Evolutionary conservation across 1,139 yeast genomes (phyloP).

Genomic region (Debaryomyces udenii): DNA sequence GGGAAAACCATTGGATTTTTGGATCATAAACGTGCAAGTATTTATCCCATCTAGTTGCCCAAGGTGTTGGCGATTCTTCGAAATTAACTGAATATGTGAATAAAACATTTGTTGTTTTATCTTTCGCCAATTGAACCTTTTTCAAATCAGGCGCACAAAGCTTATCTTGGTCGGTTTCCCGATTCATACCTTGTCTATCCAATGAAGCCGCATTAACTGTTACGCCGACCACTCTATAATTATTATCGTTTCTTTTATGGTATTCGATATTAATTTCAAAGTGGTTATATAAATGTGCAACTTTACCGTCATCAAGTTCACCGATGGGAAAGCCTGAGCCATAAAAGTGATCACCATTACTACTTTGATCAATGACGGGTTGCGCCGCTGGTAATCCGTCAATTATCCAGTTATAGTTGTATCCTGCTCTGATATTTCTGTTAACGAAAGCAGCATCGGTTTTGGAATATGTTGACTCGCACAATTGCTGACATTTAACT

Average conservation of each 20-base stretch:
- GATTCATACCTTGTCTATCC: slow-evolving; percentile 38
- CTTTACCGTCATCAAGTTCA: slow-evolving; percentile 49
- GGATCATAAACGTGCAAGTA: slow-evolving; percentile 91
- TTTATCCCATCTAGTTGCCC: slow-evolving; percentile 99
- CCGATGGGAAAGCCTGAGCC: slow-evolving; percentile 87
- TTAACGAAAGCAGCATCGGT: slow-evolving; percentile 75
- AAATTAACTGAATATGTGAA: slow-evolving; percentile 58
- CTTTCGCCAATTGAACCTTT: slow-evolving; percentile 33
- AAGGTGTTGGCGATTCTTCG: slow-evolving; percentile 68
- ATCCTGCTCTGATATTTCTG: slow-evolving; percentile 78
- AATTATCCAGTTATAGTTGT: slow-evolving; percentile 87
- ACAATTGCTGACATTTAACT: slow-evolving; percentile 64
- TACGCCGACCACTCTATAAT: slow-evolving; percentile 89
- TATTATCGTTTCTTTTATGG: slow-evolving; percentile 70
- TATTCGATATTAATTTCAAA: slow-evolving; percentile 78
- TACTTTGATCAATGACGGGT: slow-evolving; percentile 54
- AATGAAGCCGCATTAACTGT: slow-evolving; percentile 72
- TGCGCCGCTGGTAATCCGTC: slow-evolving; percentile 95
- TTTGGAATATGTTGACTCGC: slow-evolving; percentile 61
- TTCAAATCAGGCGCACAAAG: slow-evolving; percentile 38
- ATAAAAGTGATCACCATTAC: slow-evolving; percentile 58
- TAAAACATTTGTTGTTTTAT: slow-evolving; percentile 33
- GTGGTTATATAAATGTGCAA: slow-evolving; percentile 73
- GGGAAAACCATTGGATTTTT: slow-evolving; percentile 92
- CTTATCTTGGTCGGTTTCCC: slow-evolving; percentile 30